phyloP scores from a whole-genome alignment of 2,329 filamentous ascomycete species.

The Botryotinia narcissicola region DNA sequence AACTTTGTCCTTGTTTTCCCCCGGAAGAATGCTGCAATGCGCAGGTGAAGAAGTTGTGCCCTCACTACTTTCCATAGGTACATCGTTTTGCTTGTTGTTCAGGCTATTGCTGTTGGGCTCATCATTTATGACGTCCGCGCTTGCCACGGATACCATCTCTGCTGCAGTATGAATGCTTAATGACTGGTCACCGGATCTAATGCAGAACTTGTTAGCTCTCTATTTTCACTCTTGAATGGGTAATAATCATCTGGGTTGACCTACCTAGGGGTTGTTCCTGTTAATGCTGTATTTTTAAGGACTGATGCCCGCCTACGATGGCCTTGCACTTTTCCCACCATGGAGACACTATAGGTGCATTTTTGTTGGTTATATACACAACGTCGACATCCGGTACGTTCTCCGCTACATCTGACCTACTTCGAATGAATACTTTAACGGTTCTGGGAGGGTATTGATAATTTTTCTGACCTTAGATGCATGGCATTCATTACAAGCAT shows the following conservation, averaged over 20 bases:
- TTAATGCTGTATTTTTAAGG: neutral
- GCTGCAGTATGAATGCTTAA: neutral
- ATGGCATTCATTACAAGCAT: conserved; percentile 21
- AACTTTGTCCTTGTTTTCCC: neutral
- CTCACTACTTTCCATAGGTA: neutral
- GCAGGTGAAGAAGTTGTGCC: neutral
- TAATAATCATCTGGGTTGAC: neutral
- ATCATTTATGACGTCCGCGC: neutral
- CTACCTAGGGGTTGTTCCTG: neutral
- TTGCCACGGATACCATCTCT: neutral
- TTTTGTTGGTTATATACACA: conserved; percentile 15
- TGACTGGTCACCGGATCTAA: neutral
- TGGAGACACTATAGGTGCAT: conserved; percentile 18
- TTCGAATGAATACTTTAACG: neutral
- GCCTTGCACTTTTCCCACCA: conserved; percentile 18
- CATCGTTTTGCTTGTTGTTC: neutral
- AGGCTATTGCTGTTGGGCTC: neutral
- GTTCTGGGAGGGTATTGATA: neutral
- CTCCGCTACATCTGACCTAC: conserved; percentile 16
- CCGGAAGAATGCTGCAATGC: neutral
- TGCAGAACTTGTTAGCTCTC: neutral
- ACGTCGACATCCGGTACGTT: conserved; percentile 14
- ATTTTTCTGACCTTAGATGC: conserved; percentile 7
- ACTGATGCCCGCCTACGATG: neutral
- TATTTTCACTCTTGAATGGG: too few relatives aligned